phyloP scores from a whole-genome alignment of 2,329 filamentous ascomycete species.

The Ceratocystis variospora region DNA sequence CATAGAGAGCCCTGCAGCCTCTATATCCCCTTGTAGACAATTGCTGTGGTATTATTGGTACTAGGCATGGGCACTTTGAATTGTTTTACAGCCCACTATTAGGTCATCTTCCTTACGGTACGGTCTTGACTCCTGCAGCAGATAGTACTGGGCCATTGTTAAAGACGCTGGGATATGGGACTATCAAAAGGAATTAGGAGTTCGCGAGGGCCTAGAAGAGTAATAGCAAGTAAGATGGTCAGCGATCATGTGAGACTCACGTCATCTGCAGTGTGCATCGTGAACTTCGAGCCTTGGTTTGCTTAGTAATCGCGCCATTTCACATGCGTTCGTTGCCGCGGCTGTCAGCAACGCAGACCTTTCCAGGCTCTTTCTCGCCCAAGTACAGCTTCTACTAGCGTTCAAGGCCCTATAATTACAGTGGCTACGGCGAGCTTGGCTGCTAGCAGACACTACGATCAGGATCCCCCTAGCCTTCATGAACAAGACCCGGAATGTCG shows the following conservation, averaged over 20 bases:
- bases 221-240: background rate
- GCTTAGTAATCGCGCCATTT: background rate
- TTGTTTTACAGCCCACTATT: no score
- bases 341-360: background rate
- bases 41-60: no score
- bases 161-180: background rate
- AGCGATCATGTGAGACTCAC: background rate
- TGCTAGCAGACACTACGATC: background rate
- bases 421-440: background rate
- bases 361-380: background rate
- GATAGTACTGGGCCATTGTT: no score
- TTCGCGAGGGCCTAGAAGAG: background rate
- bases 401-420: background rate
- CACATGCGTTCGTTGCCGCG: background rate
- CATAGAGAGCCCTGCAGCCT: no score
- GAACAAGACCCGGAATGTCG: background rate
- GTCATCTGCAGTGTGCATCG: background rate
- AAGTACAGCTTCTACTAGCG: background rate
- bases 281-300: no score
- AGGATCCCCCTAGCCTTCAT: background rate
- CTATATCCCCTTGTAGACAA: no score
- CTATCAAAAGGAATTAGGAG: background rate
- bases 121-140: no score
- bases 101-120: no score
- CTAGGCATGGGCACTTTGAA: no score